These are phyloP conservation scores for Lycium ferocissimum DNA, from an alignment of 257 asterid species.

Conservation along the genomic window DNA sequence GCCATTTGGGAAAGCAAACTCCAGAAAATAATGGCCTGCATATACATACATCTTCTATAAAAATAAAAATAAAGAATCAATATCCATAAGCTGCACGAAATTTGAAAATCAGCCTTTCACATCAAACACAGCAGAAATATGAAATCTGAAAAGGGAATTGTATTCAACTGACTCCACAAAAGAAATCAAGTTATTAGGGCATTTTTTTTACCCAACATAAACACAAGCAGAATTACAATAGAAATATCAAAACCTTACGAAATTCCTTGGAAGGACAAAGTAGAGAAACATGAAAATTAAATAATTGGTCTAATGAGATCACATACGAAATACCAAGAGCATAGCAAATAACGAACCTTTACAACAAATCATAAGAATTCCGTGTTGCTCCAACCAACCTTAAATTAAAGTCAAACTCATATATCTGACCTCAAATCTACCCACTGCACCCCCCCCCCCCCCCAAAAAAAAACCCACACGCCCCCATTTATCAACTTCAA, in stretches of 20 bases:
- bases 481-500: not conserved
- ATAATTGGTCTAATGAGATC: slow-evolving; percentile 10
- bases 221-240: not conserved
- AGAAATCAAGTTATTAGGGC: not conserved
- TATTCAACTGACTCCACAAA: too few relatives aligned
- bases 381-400: not conserved
- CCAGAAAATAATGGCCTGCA: not conserved
- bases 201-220: not conserved
- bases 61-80: too few relatives aligned
- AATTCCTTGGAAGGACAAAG: not conserved
- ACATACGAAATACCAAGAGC: slow-evolving; percentile 15
- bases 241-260: not conserved
- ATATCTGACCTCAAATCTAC: not conserved
- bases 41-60: not conserved
- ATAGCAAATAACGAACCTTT: too few relatives aligned
- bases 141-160: too few relatives aligned
- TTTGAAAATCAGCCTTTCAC: too few relatives aligned
- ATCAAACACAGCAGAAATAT: too few relatives aligned
- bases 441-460: not conserved
- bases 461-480: too few relatives aligned
- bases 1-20: too few relatives aligned
- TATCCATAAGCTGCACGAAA: too few relatives aligned
- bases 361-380: not conserved
- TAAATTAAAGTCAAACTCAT: slow-evolving; percentile 9
- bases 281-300: slow-evolving; percentile 9